Conservation (phyloP, 768 basidiomycete genomes). For the Termitomyces eurrhizus region DNA sequence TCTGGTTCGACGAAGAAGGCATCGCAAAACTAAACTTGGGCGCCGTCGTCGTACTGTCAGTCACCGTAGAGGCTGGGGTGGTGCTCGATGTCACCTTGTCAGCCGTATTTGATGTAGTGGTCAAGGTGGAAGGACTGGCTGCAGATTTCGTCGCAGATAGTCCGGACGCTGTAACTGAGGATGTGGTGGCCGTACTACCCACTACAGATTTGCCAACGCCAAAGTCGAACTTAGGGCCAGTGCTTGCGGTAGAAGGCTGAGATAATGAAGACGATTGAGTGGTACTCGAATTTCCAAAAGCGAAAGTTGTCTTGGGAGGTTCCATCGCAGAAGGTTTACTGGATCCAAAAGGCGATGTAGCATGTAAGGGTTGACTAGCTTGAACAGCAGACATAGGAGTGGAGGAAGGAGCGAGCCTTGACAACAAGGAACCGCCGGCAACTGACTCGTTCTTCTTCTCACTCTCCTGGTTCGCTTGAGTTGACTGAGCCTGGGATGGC, state of each 20-base stretch:
- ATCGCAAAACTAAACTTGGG: constrained; percentile 17
- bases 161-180: constrained; percentile 18
- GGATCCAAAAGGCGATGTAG: constrained; percentile 18
- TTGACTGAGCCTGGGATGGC: constrained; percentile 10
- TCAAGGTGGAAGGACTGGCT: constrained; percentile 18
- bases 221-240: constrained; percentile 35
- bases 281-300: constrained; percentile 19
- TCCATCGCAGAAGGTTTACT: constrained; percentile 12
- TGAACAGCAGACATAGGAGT: constrained; percentile 12
- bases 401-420: constrained; percentile 17
- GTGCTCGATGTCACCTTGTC: background rate
- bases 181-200: constrained; percentile 10
- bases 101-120: constrained; percentile 15
- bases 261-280: constrained; percentile 17
- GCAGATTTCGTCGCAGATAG: constrained; percentile 22
- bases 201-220: constrained; percentile 20
- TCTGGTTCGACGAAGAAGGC: constrained; percentile 4
- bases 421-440: constrained; percentile 18
- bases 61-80: background rate
- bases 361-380: constrained; percentile 3
- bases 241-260: constrained; percentile 19
- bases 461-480: constrained; percentile 6
- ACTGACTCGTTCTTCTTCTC: constrained; percentile 12
- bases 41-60: constrained; percentile 4
- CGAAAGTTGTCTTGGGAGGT: constrained; percentile 19